Conservation (phyloP, 768 basidiomycete genomes). For the Cystofilobasidium macerans region DNA sequence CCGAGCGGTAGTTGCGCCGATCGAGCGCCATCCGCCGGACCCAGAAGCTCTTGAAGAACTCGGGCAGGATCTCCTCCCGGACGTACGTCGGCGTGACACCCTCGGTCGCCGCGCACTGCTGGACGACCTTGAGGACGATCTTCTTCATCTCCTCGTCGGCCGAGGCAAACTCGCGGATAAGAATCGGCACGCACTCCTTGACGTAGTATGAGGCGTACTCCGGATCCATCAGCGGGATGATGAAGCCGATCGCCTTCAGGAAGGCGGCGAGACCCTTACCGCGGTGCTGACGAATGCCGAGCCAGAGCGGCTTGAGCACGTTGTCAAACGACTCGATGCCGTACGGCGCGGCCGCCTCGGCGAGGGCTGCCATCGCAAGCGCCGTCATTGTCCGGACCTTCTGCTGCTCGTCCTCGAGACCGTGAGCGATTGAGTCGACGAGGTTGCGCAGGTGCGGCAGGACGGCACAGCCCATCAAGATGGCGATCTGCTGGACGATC, state of each 20-base stretch:
- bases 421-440: constrained; percentile 90
- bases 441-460: constrained; percentile 92
- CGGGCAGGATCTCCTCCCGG: constrained; percentile 92
- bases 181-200: constrained; percentile 54
- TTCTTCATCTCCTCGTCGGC: constrained; percentile 99
- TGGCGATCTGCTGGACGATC: constrained; percentile 98
- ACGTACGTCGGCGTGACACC: constrained; percentile 94
- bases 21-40: constrained; percentile 94
- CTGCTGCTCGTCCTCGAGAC: constrained; percentile 85
- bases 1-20: constrained; percentile 86
- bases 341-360: constrained; percentile 94
- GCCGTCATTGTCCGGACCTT: constrained; percentile 96
- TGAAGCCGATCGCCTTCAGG: constrained; percentile 96
- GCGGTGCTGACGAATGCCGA: constrained; percentile 86
- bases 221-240: constrained; percentile 98
- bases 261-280: constrained; percentile 92
- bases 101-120: constrained; percentile 96
- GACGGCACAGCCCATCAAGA: constrained; percentile 99
- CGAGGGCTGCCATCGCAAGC: constrained; percentile 77
- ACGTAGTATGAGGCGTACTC: constrained; percentile 99
- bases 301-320: constrained; percentile 86
- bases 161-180: constrained; percentile 88
- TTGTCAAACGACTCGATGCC: constrained; percentile 99
- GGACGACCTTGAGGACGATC: constrained; percentile 96
- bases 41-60: constrained; percentile 99